These are phyloP conservation scores for Basipetospora chlamydospora DNA, from an alignment of 2,329 filamentous ascomycete genomes.

Conservation along the genomic window DNA sequence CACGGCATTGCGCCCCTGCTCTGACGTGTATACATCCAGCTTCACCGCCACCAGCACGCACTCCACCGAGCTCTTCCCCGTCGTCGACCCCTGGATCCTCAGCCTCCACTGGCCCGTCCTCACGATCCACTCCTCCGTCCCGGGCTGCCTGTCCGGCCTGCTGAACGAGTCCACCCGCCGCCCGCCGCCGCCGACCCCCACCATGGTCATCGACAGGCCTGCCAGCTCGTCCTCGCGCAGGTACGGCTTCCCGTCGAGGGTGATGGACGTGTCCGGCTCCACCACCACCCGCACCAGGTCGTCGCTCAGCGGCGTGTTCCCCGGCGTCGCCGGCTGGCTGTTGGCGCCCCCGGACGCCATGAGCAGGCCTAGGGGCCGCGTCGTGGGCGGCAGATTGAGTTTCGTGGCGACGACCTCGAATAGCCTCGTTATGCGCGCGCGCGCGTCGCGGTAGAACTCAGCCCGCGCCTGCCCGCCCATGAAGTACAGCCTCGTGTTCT, in stretches of 20 bases:
- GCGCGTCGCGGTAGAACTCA: slow-evolving; percentile 59
- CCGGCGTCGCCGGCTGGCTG: slow-evolving; percentile 49
- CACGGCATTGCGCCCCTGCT: slow-evolving; percentile 50
- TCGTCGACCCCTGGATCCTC: slow-evolving; percentile 40
- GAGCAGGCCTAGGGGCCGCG: slow-evolving; percentile 48
- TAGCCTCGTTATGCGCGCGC: slow-evolving; percentile 55
- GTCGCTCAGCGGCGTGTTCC: slow-evolving; percentile 54
- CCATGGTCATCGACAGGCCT: slow-evolving; percentile 17
- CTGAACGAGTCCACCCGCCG: slow-evolving; percentile 22
- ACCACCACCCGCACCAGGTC: slow-evolving; percentile 53
- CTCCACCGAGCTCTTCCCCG: slow-evolving; percentile 43
- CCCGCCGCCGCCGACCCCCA: slow-evolving; percentile 24
- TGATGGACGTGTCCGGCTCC: slow-evolving; percentile 42
- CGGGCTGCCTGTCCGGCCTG: slow-evolving; percentile 10
- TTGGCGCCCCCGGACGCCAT: slow-evolving; percentile 49
- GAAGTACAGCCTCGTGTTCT: slow-evolving; percentile 45
- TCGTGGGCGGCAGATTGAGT: slow-evolving; percentile 49
- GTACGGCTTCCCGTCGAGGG: slow-evolving; percentile 41
- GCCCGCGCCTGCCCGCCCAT: slow-evolving; percentile 28
- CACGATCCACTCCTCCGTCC: slow-evolving; percentile 43
- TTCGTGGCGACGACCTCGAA: slow-evolving; percentile 74
- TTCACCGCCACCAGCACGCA: slow-evolving; percentile 64
- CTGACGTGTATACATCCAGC: slow-evolving; percentile 54
- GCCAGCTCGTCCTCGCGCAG: slow-evolving; percentile 15
- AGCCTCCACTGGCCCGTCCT: slow-evolving; percentile 58